Percentiles rank a stretch among this genome's conserved stretches.
These are phyloP conservation scores for Lactifluus volemus DNA, from an alignment of 768 basidiomycete species.

Conservation along the genomic window DNA sequence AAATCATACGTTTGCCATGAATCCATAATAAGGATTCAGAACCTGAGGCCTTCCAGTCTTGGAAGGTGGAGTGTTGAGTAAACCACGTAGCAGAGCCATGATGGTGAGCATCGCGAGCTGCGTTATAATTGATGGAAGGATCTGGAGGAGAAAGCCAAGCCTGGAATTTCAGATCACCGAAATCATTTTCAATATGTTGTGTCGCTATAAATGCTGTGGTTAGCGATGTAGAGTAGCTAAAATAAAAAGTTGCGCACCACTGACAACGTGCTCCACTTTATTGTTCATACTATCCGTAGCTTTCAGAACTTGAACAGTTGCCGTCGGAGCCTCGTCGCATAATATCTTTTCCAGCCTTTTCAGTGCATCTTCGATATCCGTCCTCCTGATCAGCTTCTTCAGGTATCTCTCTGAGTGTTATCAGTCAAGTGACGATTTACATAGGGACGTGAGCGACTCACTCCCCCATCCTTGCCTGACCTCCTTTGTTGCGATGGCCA, in stretches of 20 bases:
- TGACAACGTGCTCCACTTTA: neutral
- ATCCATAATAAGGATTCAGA: neutral
- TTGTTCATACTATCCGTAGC: neutral
- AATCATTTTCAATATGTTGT: neutral
- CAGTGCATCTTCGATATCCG: neutral
- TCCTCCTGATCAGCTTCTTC: neutral
- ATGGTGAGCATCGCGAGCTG: too few relatives aligned
- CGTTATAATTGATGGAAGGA: neutral
- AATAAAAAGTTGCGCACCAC: neutral
- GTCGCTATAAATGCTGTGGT: neutral
- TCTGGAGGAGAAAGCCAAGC: neutral
- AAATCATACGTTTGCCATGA: neutral
- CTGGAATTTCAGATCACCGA: neutral
- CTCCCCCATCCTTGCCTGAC: neutral
- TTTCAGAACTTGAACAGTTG: neutral
- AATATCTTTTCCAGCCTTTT: neutral
- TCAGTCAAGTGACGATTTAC: neutral
- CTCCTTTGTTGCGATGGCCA: constrained; percentile 1
- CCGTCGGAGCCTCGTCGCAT: neutral
- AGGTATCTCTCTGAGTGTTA: neutral
- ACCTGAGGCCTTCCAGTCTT: neutral
- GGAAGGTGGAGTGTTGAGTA: neutral
- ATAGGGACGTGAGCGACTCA: neutral
- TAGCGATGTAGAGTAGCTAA: neutral
- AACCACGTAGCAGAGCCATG: neutral